Conservation (phyloP, 2,329 filamentous ascomycete genomes). For the Fusarium globosum region DNA sequence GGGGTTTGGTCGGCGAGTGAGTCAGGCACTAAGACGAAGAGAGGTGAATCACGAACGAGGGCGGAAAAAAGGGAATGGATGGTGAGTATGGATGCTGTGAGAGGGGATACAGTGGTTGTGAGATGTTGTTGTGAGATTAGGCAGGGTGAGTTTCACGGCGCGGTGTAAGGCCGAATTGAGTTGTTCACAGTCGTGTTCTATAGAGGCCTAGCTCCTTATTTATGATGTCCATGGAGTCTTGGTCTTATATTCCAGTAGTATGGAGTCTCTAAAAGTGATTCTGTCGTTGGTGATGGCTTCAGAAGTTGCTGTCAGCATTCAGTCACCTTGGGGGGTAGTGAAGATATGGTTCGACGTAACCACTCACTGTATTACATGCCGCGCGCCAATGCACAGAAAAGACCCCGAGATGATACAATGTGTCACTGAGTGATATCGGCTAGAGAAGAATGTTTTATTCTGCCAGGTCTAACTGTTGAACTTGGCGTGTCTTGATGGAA, state of each 20-base stretch:
- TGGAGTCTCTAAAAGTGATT: background rate
- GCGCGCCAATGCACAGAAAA: background rate
- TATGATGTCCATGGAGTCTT: too few species aligned
- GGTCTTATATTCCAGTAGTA: too few species aligned
- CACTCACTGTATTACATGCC: background rate
- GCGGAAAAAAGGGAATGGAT: background rate
- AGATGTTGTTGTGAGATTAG: constrained; percentile 20
- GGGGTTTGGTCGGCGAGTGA: constrained; percentile 31
- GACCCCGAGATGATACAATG: background rate
- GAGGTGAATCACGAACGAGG: background rate
- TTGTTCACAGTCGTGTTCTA: background rate
- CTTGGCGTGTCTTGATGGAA: background rate
- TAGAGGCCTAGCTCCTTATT: background rate
- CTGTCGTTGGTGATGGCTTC: background rate
- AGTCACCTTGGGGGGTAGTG: background rate
- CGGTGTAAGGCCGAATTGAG: background rate
- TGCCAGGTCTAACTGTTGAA: too few species aligned
- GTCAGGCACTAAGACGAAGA: constrained; percentile 20
- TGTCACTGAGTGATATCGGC: background rate
- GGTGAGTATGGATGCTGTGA: constrained; percentile 4
- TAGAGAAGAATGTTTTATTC: background rate
- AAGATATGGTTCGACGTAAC: background rate
- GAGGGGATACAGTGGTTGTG: constrained; percentile 13
- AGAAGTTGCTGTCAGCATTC: background rate
- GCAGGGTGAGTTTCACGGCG: constrained; percentile 16